Evolutionary conservation across 1,284 basidiomycete genomes (phyloP).

Genomic region (Tranzscheliella williamsii): DNA sequence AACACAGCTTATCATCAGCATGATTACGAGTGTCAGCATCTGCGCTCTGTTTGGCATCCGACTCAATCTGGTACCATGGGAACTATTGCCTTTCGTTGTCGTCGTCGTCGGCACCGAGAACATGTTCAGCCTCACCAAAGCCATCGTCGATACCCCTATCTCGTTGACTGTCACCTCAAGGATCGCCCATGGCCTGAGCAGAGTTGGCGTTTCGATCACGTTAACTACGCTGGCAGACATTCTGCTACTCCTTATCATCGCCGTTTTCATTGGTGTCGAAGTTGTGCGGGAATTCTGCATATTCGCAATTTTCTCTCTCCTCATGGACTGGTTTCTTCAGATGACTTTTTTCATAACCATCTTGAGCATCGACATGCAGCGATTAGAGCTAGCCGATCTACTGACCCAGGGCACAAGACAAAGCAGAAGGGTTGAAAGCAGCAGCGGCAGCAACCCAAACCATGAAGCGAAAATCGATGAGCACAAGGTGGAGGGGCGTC

Average conservation of each 20-base stretch:
- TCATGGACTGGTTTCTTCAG: conserved; percentile 93
- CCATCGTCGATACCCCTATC: conserved; percentile 85
- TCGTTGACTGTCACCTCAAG: conserved; percentile 87
- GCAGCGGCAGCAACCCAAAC: too few relatives aligned
- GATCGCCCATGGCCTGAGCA: conserved; percentile 82
- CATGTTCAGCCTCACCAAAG: conserved; percentile 89
- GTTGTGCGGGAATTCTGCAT: conserved; percentile 90
- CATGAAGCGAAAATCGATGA: neutral
- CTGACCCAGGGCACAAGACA: conserved; percentile 41
- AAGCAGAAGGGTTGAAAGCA: conserved; percentile 3
- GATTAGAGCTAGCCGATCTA: conserved; percentile 68
- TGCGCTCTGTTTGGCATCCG: conserved; percentile 82
- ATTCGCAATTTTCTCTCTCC: conserved; percentile 88
- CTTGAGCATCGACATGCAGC: conserved; percentile 84
- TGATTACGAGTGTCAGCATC: conserved; percentile 87
- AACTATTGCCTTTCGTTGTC: conserved; percentile 86
- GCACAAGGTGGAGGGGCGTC: conserved; percentile 1
- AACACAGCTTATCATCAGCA: conserved; percentile 86
- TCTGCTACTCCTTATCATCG: conserved; percentile 76
- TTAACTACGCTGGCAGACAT: conserved; percentile 89
- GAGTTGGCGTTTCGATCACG: conserved; percentile 86
- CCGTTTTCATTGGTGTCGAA: conserved; percentile 71
- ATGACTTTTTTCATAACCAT: conserved; percentile 90
- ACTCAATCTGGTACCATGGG: conserved; percentile 84
- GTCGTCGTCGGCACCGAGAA: conserved; percentile 95